These are phyloP conservation scores for Fraxinus quadrangulata DNA, from an alignment of 257 asterid species.

Conservation along the genomic window DNA sequence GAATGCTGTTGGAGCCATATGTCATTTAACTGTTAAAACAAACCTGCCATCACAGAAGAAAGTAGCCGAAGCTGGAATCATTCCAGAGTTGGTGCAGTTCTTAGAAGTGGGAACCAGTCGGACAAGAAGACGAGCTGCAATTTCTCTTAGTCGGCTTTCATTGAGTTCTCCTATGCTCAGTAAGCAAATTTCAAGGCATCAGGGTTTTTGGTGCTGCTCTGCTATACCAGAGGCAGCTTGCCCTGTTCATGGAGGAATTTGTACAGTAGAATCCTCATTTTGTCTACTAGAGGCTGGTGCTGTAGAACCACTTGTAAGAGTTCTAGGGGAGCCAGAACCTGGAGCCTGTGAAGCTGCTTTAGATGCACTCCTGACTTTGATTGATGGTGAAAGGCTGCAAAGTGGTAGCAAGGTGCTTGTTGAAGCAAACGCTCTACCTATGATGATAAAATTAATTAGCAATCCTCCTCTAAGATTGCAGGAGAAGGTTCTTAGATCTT, in stretches of 20 bases:
- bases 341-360: constrained; percentile 60
- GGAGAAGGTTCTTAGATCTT: constrained; percentile 50
- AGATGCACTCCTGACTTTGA: constrained; percentile 62
- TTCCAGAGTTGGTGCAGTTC: constrained; percentile 46
- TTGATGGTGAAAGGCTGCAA: constrained; percentile 45
- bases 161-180: constrained; percentile 43
- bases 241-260: constrained; percentile 56
- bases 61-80: constrained; percentile 57
- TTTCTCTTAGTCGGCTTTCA: constrained; percentile 56
- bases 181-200: constrained; percentile 43
- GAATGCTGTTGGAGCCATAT: constrained; percentile 55
- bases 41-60: constrained; percentile 43
- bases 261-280: constrained; percentile 51
- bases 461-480: constrained; percentile 49
- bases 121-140: constrained; percentile 44
- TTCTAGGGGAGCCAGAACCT: constrained; percentile 45
- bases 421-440: constrained; percentile 49
- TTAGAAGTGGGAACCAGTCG: constrained; percentile 46
- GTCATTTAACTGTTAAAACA: constrained; percentile 48
- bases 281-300: constrained; percentile 62
- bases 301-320: constrained; percentile 45
- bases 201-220: constrained; percentile 56
- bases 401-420: constrained; percentile 56
- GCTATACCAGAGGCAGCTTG: constrained; percentile 45
- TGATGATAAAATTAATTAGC: constrained; percentile 47